Conservation (phyloP, 768 basidiomycete species). For the Mycena capillaripes region DNA sequence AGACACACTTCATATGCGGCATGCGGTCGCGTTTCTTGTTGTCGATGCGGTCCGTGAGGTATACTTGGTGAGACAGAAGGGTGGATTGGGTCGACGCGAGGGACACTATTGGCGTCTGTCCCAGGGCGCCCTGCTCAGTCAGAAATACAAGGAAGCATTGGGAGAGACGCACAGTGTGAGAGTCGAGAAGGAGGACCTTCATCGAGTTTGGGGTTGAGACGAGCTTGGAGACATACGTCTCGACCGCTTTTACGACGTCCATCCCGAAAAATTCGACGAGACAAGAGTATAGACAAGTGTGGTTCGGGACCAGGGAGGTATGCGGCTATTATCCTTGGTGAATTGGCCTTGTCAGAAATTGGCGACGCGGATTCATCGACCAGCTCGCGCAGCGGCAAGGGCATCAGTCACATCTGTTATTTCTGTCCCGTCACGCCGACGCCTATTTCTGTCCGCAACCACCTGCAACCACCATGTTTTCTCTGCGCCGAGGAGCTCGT, state of each 20-base stretch:
- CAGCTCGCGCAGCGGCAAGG: neutral
- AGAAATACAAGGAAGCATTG: neutral
- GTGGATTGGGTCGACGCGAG: constrained; percentile 95
- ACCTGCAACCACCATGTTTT: neutral
- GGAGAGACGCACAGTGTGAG: constrained; percentile 81
- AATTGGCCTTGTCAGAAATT: constrained; percentile 3
- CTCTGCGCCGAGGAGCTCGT: constrained; percentile 1
- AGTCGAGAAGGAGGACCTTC: constrained; percentile 96
- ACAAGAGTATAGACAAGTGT: neutral
- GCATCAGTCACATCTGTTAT: constrained; percentile 8
- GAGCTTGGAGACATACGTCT: constrained; percentile 93
- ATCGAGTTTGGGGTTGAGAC: constrained; percentile 88
- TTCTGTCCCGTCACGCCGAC: too few relatives aligned
- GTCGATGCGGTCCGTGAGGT: constrained; percentile 97
- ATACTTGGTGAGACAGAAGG: constrained; percentile 94
- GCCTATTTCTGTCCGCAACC: neutral
- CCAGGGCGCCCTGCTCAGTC: constrained; percentile 27
- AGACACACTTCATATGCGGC: constrained; percentile 97
- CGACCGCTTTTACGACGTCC: constrained; percentile 97
- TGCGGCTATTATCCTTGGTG: neutral
- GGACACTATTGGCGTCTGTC: constrained; percentile 95
- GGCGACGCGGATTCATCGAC: constrained; percentile 14
- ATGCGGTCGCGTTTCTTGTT: constrained; percentile 92
- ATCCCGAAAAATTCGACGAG: constrained; percentile 56
- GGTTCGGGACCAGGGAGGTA: neutral